Evolutionary conservation across 1,284 basidiomycete genomes (phyloP).

Genomic region (Cronartium quercuum): DNA sequence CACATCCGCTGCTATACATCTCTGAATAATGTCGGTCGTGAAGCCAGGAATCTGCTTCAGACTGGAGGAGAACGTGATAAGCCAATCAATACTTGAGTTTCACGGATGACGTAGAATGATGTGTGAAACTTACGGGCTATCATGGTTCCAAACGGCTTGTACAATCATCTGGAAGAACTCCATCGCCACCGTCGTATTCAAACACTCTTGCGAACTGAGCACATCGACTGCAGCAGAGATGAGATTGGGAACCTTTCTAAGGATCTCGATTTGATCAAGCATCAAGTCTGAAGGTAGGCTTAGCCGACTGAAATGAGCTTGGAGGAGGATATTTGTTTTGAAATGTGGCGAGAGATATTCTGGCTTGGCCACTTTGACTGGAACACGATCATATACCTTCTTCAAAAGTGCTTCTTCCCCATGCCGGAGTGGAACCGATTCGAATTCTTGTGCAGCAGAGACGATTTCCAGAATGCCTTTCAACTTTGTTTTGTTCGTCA

Average conservation of each 20-base stretch:
- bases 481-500: constrained; percentile 95
- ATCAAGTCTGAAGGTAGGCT: constrained; percentile 86
- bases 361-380: constrained; percentile 66
- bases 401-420: constrained; percentile 45
- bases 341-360: constrained; percentile 93
- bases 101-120: too few relatives aligned
- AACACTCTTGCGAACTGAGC: constrained; percentile 90
- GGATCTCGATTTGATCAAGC: constrained; percentile 76
- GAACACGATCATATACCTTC: constrained; percentile 92
- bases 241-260: constrained; percentile 77
- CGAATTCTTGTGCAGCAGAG: constrained; percentile 92
- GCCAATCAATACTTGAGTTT: too few relatives aligned
- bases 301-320: constrained; percentile 92
- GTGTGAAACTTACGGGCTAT: constrained; percentile 43
- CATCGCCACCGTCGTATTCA: constrained; percentile 94
- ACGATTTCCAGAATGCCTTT: constrained; percentile 95
- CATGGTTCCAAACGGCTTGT: constrained; percentile 94
- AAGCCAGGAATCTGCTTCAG: constrained; percentile 38
- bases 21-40: constrained; percentile 57
- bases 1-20: constrained; percentile 72
- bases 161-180: constrained; percentile 99
- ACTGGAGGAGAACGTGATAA: too few relatives aligned
- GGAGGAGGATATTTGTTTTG: constrained; percentile 93
- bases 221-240: constrained; percentile 81
- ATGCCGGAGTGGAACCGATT: constrained; percentile 84